phyloP scores from a whole-genome alignment of 805 yeast genomes.

The Wickerhamomyces strasburgensis region DNA sequence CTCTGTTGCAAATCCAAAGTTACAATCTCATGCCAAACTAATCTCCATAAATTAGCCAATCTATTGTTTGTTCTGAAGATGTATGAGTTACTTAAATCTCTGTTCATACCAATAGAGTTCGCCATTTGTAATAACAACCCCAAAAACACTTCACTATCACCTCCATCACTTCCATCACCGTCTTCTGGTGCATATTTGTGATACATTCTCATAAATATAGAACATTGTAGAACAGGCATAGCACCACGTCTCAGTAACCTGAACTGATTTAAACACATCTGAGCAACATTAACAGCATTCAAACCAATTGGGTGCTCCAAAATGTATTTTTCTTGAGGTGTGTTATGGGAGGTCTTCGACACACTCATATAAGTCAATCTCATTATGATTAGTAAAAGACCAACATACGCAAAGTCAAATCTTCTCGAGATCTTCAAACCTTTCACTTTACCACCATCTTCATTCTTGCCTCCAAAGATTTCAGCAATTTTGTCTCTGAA shows the following conservation, averaged over 20 bases:
- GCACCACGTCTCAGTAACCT: conserved; percentile 44
- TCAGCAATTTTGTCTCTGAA: conserved; percentile 14
- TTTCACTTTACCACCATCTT: conserved; percentile 5
- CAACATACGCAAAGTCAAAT: conserved; percentile 25
- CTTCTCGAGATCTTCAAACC: conserved; percentile 15
- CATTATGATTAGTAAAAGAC: conserved; percentile 18
- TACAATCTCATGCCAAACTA: conserved; percentile 51
- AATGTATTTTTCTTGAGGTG: conserved; percentile 30
- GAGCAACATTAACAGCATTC: conserved; percentile 44
- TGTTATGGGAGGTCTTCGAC: conserved; percentile 15
- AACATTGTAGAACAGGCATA: conserved; percentile 49
- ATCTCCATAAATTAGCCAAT: conserved; percentile 46
- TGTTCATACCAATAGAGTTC: conserved; percentile 49
- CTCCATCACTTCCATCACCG: conserved; percentile 52
- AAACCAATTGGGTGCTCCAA: conserved; percentile 41
- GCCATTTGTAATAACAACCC: conserved; percentile 54
- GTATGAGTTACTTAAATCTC: conserved; percentile 43
- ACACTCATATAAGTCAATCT: conserved; percentile 21
- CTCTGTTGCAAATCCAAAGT: conserved; percentile 42
- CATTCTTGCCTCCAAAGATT: conserved; percentile 9
- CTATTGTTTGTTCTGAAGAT: conserved; percentile 21
- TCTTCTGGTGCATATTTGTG: conserved; percentile 49
- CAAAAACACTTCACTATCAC: conserved; percentile 43
- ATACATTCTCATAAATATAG: conserved; percentile 46
- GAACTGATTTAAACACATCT: conserved; percentile 51